These are phyloP conservation scores for Sclerotinia nivalis DNA, from an alignment of 2,329 filamentous ascomycete genomes.

Conservation along the genomic window DNA sequence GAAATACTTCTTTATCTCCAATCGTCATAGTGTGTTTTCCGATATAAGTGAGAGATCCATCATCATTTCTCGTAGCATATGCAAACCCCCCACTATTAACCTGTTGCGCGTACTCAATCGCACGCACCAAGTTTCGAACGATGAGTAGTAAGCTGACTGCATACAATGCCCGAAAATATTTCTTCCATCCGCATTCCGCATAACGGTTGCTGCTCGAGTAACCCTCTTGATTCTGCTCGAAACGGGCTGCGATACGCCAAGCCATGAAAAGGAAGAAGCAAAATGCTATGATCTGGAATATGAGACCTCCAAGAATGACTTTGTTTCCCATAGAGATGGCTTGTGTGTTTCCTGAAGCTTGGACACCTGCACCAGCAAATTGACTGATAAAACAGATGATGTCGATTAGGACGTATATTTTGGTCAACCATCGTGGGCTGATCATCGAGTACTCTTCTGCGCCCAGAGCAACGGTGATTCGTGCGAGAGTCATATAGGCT, in stretches of 20 bases:
- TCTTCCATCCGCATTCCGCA: not conserved
- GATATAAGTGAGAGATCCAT: not conserved
- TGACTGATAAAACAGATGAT: constrained; percentile 51
- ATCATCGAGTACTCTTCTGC: constrained; percentile 48
- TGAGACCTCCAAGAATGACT: not conserved
- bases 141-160: not conserved
- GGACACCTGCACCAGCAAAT: constrained; percentile 41
- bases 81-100: not conserved
- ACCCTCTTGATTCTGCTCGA: not conserved
- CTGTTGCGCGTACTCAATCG: not conserved
- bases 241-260: not conserved
- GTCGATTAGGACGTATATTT: constrained; percentile 53
- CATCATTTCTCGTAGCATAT: not conserved
- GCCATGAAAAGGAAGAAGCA: constrained; percentile 2
- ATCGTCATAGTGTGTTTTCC: not conserved
- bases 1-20: not conserved
- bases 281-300: not conserved
- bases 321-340: not conserved
- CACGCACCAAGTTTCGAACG: not conserved
- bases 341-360: constrained; percentile 13
- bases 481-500: constrained; percentile 50
- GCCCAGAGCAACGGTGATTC: constrained; percentile 44
- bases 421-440: constrained; percentile 48
- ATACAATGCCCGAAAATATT: constrained; percentile 5
- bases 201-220: not conserved